phyloP scores from a whole-genome alignment of 169 alveolate genomes.

The Plasmodium gonderi region DNA sequence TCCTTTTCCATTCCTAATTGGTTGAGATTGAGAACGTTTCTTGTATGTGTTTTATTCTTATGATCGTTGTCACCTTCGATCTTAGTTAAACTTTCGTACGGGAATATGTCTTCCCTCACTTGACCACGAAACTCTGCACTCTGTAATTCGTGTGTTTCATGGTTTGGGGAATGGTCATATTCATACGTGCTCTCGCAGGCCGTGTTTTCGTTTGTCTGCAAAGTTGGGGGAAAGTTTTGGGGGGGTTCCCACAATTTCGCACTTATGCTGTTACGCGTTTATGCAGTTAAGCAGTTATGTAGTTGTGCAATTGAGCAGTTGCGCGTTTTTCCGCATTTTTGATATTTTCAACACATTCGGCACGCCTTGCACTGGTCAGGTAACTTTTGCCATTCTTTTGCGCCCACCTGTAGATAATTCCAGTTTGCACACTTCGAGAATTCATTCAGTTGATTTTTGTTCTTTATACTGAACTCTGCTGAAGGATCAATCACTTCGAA shows the following conservation, averaged over 20 bases:
- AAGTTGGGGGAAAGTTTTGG: not conserved
- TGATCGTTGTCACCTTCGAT: not conserved
- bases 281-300: not conserved
- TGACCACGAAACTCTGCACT: not conserved
- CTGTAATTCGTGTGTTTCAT: conserved; percentile 31
- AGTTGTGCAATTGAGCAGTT: not conserved
- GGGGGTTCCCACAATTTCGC: no score
- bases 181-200: conserved; percentile 20
- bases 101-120: conserved; percentile 1
- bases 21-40: not conserved
- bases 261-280: no score
- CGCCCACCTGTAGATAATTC: not conserved
- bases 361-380: conserved; percentile 24
- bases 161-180: not conserved
- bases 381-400: not conserved
- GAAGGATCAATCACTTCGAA: not conserved
- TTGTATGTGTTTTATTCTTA: not conserved
- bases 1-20: conserved; percentile 11
- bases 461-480: not conserved
- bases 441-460: not conserved
- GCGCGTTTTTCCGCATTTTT: not conserved
- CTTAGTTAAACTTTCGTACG: conserved; percentile 26
- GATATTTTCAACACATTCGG: not conserved
- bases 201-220: conserved; percentile 19
- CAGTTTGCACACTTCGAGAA: not conserved